Evolutionary conservation across 805 yeast species (phyloP).

Genomic region (Tetrapisispora namnaoensis): DNA sequence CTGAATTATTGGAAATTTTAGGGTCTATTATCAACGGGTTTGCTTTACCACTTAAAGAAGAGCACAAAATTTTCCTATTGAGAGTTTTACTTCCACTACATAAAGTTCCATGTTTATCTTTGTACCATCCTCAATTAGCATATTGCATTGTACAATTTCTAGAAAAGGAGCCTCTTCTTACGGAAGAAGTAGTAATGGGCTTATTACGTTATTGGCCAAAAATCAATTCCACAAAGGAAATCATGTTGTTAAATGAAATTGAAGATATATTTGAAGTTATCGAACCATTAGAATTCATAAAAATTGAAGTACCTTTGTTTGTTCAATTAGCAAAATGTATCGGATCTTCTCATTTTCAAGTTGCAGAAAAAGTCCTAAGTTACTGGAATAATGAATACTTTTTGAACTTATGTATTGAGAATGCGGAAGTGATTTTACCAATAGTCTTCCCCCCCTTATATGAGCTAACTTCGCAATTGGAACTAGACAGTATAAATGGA

Average conservation of each 20-base stretch:
- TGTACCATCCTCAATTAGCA: slow-evolving; percentile 94
- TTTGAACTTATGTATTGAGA: slow-evolving; percentile 79
- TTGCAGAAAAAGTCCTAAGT: slow-evolving; percentile 86
- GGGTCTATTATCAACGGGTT: slow-evolving; percentile 97
- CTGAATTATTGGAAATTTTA: slow-evolving; percentile 85
- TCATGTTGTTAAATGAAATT: slow-evolving; percentile 89
- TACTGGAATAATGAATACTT: slow-evolving; percentile 95
- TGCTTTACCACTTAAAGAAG: slow-evolving; percentile 94
- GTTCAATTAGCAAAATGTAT: slow-evolving; percentile 92
- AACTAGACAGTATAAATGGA: slow-evolving; percentile 20
- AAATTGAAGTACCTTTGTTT: slow-evolving; percentile 86
- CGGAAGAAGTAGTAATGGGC: slow-evolving; percentile 96
- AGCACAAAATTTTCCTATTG: slow-evolving; percentile 82
- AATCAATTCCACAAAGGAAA: slow-evolving; percentile 87
- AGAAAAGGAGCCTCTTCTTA: slow-evolving; percentile 84
- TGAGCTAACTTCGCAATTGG: slow-evolving; percentile 54
- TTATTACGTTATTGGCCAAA: slow-evolving; percentile 94
- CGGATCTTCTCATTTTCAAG: slow-evolving; percentile 93
- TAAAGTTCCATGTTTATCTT: slow-evolving; percentile 76
- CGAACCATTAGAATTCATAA: slow-evolving; percentile 85
- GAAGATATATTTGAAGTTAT: slow-evolving; percentile 95
- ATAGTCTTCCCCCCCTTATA: slow-evolving; percentile 84
- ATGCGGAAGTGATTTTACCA: slow-evolving; percentile 86
- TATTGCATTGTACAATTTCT: slow-evolving; percentile 94
- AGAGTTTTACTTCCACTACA: slow-evolving; percentile 87